Evolutionary conservation across 108 stramenopile species (phyloP).

Genomic region (Mediolabrus comicus): DNA sequence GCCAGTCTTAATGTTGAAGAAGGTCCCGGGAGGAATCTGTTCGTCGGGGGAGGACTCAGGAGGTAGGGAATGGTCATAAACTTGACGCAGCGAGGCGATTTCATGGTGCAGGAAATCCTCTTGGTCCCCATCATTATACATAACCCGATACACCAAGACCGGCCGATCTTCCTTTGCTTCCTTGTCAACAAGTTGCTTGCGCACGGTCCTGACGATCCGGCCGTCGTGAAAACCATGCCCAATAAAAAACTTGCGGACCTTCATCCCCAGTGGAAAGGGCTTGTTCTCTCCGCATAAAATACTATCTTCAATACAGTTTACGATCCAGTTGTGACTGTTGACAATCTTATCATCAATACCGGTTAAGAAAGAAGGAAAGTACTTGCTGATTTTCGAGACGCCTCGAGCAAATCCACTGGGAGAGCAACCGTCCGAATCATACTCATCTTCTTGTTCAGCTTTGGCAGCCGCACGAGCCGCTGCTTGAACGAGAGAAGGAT

Average conservation of each 20-base stretch:
- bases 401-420: neutral
- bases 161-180: slow-evolving; percentile 18
- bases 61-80: slow-evolving; percentile 21
- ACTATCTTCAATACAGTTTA: slow-evolving; percentile 44
- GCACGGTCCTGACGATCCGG: slow-evolving; percentile 31
- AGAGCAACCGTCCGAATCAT: neutral
- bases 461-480: neutral
- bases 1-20: slow-evolving; percentile 31
- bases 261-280: slow-evolving; percentile 43
- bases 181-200: slow-evolving; percentile 21
- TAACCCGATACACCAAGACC: slow-evolving; percentile 36
- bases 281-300: slow-evolving; percentile 34
- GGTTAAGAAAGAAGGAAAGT: slow-evolving; percentile 16
- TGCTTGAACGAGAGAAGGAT: slow-evolving; percentile 11
- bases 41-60: slow-evolving; percentile 1
- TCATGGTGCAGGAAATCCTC: slow-evolving; percentile 47
- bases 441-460: neutral
- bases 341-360: slow-evolving; percentile 9
- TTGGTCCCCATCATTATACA: slow-evolving; percentile 45
- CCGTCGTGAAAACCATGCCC: slow-evolving; percentile 52
- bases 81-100: slow-evolving; percentile 34
- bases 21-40: slow-evolving; percentile 35
- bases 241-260: slow-evolving; percentile 37
- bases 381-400: slow-evolving; percentile 11
- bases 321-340: slow-evolving; percentile 26